A percentile compares a stretch with the other conserved stretches of the same genome.
These are phyloP conservation scores for Mimosa pudica DNA, from an alignment of 306 rosid species.

Conservation along the genomic window DNA sequence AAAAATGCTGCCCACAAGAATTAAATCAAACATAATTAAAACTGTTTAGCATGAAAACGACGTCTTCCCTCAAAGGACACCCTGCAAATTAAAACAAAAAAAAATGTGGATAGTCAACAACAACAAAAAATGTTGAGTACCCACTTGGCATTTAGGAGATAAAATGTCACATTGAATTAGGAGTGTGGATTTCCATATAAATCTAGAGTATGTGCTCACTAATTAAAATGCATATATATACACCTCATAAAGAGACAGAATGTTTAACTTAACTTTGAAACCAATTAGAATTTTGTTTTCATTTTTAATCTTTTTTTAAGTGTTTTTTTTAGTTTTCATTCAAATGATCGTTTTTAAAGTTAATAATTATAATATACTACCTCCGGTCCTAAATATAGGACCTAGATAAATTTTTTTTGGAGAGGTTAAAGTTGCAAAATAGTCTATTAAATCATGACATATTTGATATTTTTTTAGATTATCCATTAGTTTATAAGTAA, in stretches of 20 bases:
- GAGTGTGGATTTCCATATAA: too few relatives aligned
- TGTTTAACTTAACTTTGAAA: not conserved
- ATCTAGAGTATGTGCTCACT: not conserved
- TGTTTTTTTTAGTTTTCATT: not conserved
- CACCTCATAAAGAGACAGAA: not conserved
- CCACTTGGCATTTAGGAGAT: not conserved
- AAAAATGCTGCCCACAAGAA: not conserved
- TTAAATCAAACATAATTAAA: not conserved
- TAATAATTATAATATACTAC: too few relatives aligned
- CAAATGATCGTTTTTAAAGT: not conserved
- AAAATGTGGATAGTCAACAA: too few relatives aligned
- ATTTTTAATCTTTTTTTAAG: not conserved
- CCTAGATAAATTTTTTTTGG: too few relatives aligned
- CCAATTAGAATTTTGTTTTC: not conserved
- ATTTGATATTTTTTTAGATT: too few relatives aligned
- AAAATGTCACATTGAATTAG: not conserved
- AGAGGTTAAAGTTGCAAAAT: too few relatives aligned
- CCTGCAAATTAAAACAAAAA: too few relatives aligned
- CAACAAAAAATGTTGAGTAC: not conserved
- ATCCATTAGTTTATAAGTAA: too few relatives aligned
- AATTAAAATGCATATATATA: not conserved
- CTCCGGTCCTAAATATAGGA: too few relatives aligned
- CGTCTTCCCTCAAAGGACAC: not conserved
- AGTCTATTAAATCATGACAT: too few relatives aligned
- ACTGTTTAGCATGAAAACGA: not conserved